These are phyloP conservation scores for Dichomitus squalens DNA, from an alignment of 1,284 basidiomycete genomes.

Conservation along the genomic window DNA sequence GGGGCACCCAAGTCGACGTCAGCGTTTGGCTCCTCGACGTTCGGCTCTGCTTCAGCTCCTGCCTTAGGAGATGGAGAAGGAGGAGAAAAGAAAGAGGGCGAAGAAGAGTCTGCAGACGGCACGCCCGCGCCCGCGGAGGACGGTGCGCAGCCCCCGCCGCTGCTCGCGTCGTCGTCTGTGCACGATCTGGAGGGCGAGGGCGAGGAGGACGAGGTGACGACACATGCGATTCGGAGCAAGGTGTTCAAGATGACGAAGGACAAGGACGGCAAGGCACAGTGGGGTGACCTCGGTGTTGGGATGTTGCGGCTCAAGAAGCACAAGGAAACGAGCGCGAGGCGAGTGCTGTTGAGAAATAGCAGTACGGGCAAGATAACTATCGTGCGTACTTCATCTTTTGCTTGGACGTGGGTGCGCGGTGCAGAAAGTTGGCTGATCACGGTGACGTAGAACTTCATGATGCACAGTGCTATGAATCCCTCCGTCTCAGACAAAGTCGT, in stretches of 20 bases:
- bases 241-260: slow-evolving; percentile 61
- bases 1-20: slow-evolving; percentile 24
- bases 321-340: slow-evolving; percentile 54
- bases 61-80: slow-evolving; percentile 24
- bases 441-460: slow-evolving; percentile 63
- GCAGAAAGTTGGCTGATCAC: not conserved
- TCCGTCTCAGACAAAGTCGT: slow-evolving; percentile 53
- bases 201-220: slow-evolving; percentile 81
- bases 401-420: too few relatives aligned
- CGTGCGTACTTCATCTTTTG: slow-evolving; percentile 43
- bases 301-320: slow-evolving; percentile 72
- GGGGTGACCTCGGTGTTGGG: slow-evolving; percentile 65
- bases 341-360: slow-evolving; percentile 69
- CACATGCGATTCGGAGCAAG: slow-evolving; percentile 61
- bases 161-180: slow-evolving; percentile 42
- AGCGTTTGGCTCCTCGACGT: not conserved
- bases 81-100: slow-evolving; percentile 27
- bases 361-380: slow-evolving; percentile 72
- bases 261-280: slow-evolving; percentile 50
- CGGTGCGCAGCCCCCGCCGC: slow-evolving; percentile 26
- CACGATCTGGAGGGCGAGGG: slow-evolving; percentile 77
- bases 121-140: slow-evolving; percentile 41
- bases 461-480: slow-evolving; percentile 58
- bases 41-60: slow-evolving; percentile 9
- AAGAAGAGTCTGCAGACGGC: slow-evolving; percentile 20